phyloP scores from a whole-genome alignment of 805 yeast genomes.

The Hanseniaspora hatyaiensis region DNA sequence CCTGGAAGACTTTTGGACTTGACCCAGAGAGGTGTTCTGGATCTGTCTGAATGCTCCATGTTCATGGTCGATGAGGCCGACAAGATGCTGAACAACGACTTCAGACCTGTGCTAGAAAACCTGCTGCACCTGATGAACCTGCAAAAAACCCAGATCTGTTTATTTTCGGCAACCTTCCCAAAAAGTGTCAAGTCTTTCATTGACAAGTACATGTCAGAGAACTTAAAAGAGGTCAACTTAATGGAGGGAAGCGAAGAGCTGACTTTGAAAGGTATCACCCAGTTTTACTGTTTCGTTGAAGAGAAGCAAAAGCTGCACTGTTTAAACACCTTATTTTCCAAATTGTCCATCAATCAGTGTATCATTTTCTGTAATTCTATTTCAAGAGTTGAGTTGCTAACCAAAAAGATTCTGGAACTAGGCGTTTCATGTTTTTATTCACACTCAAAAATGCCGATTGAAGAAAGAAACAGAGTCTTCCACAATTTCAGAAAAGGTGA shows the following conservation, averaged over 20 bases:
- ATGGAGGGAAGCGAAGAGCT: constrained; percentile 69
- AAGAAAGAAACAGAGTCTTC: constrained; percentile 92
- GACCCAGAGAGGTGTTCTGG: constrained; percentile 79
- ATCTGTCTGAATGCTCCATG: constrained; percentile 71
- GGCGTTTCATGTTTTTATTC: constrained; percentile 95
- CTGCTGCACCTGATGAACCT: constrained; percentile 68
- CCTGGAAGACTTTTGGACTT: constrained; percentile 95
- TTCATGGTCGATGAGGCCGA: constrained; percentile 99
- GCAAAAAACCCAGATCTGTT: constrained; percentile 62
- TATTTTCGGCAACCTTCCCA: constrained; percentile 95
- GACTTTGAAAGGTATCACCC: constrained; percentile 90
- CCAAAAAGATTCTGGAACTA: constrained; percentile 89
- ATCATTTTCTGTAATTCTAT: constrained; percentile 96
- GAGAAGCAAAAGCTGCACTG: constrained; percentile 94
- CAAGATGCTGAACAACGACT: constrained; percentile 85
- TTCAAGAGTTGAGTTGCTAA: constrained; percentile 86
- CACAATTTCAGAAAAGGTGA: constrained; percentile 98
- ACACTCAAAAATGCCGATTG: constrained; percentile 95
- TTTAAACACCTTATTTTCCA: constrained; percentile 84
- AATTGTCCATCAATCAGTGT: constrained; percentile 89
- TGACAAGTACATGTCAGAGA: constrained; percentile 67
- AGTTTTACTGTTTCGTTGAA: constrained; percentile 96
- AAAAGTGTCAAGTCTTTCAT: constrained; percentile 82
- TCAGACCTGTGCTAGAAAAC: constrained; percentile 75
- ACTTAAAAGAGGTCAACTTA: constrained; percentile 88